Evolutionary conservation across 1,284 basidiomycete genomes (phyloP), one percentile per base, ranked within the genome.

Genomic region (Cryptococcus sp.): DNA sequence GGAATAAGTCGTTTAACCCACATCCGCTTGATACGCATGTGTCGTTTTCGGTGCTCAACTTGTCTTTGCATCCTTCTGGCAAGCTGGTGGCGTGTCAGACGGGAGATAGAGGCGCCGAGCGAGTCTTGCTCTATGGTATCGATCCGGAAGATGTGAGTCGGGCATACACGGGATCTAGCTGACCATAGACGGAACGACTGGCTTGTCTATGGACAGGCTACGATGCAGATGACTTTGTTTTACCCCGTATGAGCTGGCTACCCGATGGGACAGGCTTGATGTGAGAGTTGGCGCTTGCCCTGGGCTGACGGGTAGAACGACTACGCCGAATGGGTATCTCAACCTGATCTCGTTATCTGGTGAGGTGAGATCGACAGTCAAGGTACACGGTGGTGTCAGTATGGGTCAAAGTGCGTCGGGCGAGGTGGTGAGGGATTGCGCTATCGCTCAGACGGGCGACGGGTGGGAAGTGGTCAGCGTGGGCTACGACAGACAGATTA

Each of bases 11-110:
- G 25, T 72, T 74, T 62, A 74, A 74, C 48, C 60, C 66, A 9
- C 66, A 70, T 37, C 65, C 71, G 6, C 53, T 65, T 48, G 70
- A 72, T 48, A 65, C 60, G 12, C 71, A 73, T 48, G 59, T 73
- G 34, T 69, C 66, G 19, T 75, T 75, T 78, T 86, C 53, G 79
- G 86, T 65, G 68, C 87, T 76, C 81, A 87, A 76, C 54, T 51
- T 75, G 47, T 65, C 68, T 0, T 44, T 74, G 2, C 69, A 75
- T 49, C 73, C 73, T 0, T 60, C 59, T 1, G 67, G 67, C 0
- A 59, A 59, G 31, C 49, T 72, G n/a, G 46, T 74, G 3, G 71
- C 70, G 6, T 69, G 68, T 42, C 64, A 70, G 44, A 73, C 72
- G 9, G 73, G 72, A 5, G 72, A 74, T 59, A 71, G 54, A 4